phyloP scores from a whole-genome alignment of 2,329 filamentous ascomycete species.

The Microdochium trichocladiopsis region DNA sequence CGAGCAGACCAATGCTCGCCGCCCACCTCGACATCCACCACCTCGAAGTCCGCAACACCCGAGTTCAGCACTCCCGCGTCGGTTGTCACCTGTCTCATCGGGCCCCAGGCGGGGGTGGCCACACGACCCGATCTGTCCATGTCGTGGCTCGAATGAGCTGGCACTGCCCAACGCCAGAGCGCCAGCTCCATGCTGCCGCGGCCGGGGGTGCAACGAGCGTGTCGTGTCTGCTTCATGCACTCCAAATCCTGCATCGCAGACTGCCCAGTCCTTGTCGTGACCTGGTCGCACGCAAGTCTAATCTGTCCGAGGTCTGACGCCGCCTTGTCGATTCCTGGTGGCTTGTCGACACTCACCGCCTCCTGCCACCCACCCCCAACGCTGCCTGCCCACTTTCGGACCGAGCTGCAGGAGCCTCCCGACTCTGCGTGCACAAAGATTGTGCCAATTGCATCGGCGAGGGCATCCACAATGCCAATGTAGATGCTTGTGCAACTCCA shows the following conservation, averaged over 20 bases:
- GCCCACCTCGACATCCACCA: not conserved
- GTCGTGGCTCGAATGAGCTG: constrained; percentile 29
- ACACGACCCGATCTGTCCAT: constrained; percentile 14
- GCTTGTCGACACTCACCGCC: not conserved
- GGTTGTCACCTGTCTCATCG: not conserved
- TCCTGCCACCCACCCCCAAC: not conserved
- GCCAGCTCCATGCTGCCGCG: too few relatives aligned
- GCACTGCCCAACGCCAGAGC: not conserved
- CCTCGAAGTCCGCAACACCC: too few relatives aligned
- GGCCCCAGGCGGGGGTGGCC: not conserved
- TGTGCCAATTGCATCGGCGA: not conserved
- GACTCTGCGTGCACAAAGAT: not conserved
- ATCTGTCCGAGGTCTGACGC: too few relatives aligned
- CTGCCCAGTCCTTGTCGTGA: too few relatives aligned
- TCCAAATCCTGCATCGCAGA: not conserved
- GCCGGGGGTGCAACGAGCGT: not conserved
- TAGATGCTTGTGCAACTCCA: too few relatives aligned
- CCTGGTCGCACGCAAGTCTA: too few relatives aligned
- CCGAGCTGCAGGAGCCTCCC: not conserved
- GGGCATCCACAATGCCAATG: too few relatives aligned
- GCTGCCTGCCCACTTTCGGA: not conserved
- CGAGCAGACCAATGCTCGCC: not conserved
- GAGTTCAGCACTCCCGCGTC: too few relatives aligned
- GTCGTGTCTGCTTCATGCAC: not conserved
- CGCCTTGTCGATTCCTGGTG: not conserved